A percentile compares a stretch with the other conserved stretches of the same genome.
Conservation (phyloP, 345 rosid species). For the Salix caprea region DNA sequence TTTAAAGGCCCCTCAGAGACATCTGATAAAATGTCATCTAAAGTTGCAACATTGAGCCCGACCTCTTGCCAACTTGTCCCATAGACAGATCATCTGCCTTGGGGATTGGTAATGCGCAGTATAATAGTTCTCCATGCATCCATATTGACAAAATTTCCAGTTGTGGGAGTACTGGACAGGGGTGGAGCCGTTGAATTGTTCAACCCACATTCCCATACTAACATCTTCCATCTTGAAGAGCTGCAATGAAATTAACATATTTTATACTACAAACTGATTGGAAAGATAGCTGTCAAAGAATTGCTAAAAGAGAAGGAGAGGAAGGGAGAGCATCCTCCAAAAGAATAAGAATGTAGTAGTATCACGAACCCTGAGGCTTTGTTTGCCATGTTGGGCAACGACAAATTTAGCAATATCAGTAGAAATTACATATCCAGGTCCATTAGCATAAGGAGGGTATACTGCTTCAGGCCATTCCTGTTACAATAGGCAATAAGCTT, state of each 20-base stretch:
- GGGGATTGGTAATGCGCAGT: slow-evolving; percentile 97
- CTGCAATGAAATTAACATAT: slow-evolving; percentile 35
- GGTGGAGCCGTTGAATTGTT: slow-evolving; percentile 58
- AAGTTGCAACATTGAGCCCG: slow-evolving; percentile 76
- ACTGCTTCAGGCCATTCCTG: slow-evolving; percentile 97
- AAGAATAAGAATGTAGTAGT: slow-evolving; percentile 1
- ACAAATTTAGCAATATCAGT: slow-evolving; percentile 62
- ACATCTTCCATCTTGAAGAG: slow-evolving; percentile 99
- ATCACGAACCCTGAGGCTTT: slow-evolving; percentile 62
- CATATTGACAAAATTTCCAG: slow-evolving; percentile 94
- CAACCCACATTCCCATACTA: slow-evolving; percentile 99
- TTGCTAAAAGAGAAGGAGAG: neutral
- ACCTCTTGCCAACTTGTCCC: slow-evolving; percentile 84
- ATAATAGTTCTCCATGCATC: slow-evolving; percentile 79
- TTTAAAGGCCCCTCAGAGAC: neutral
- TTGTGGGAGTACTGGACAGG: slow-evolving; percentile 83
- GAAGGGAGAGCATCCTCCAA: neutral
- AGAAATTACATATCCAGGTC: slow-evolving; percentile 87
- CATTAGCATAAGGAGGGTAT: slow-evolving; percentile 94
- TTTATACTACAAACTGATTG: neutral
- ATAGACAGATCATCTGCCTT: slow-evolving; percentile 83
- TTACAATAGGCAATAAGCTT: slow-evolving; percentile 23
- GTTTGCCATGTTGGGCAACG: slow-evolving; percentile 51
- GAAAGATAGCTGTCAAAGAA: neutral
- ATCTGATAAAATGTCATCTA: slow-evolving; percentile 40